Evolutionary conservation across 495 filamentous ascomycete species (phyloP), one percentile per base, ranked within the genome.

Genomic region (Lindgomyces ingoldianus): DNA sequence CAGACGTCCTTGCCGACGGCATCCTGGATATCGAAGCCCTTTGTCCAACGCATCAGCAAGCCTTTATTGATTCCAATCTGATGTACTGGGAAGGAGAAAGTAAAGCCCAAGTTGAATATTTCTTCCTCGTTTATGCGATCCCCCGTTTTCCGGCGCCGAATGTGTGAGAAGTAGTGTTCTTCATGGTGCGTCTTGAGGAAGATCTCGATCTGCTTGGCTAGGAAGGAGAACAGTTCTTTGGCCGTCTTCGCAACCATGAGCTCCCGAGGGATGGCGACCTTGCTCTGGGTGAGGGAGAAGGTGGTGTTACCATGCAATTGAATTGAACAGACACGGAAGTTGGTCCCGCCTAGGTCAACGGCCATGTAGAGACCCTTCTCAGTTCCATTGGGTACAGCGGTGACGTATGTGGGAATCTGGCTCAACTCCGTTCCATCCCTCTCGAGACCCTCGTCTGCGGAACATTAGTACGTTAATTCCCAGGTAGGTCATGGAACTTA

Each of bases 311-410:
- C 94, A 70, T 95, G 90, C 39, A 98, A 79, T 56, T 91, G 81
- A 70, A 98, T 88, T 4, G 91, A 96, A 78, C 94, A 98, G 68
- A 98, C 95, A 64, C 94, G 89, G 78, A 98, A 96, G 75, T 98
- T 98, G 63, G 94, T 98, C 68, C 94, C 94, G 51, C 94, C 94
- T 18, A 98, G 84, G 69, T 98, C 94, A 45, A 98, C 94, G 21
- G 95, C 94, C 76, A 98, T 84, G 75, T 96, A 98, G 18, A 97
- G 79, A 25, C 94, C 94, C 92, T 96, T 96, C 73, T 98, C 94
- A 1, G 93, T 96, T 65, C 94, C 94, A 84, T 98, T 96, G 66
- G 94, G 95, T 2, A 98, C 95, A 10, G 83, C 86, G 1, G 94
- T 97, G 41, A 98, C 93, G 74, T 93, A 98, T 22, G 94, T 96